Percentiles rank a stretch among this genome's conserved stretches.
Evolutionary conservation across 768 basidiomycete genomes (phyloP).

Genomic region (Sutorius australiensis): DNA sequence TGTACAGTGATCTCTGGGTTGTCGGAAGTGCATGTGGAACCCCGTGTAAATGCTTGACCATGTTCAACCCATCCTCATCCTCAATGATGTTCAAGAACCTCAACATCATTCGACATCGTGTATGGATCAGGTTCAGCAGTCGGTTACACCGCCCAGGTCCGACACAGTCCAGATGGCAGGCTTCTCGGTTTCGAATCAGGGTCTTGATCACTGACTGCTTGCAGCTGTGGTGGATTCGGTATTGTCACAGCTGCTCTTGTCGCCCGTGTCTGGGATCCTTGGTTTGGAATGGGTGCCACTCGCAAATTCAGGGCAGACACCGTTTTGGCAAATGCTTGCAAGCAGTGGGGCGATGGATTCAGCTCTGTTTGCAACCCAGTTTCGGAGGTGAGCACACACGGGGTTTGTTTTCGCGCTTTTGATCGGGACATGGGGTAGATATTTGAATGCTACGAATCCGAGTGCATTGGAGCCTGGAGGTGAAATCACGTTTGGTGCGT

Average conservation of each 20-base stretch:
- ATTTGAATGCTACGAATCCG: no score
- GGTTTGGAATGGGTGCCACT: conserved; percentile 49
- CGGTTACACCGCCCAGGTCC: no score
- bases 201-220: no score
- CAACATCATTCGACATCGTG: no score
- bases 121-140: no score
- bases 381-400: conserved; percentile 41
- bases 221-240: no score
- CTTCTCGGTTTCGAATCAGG: conserved; percentile 43
- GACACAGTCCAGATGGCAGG: no score
- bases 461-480: no score
- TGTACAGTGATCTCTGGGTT: no score
- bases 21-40: no score
- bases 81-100: no score
- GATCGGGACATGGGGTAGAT: conserved; percentile 28
- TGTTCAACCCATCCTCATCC: no score
- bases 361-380: conserved; percentile 42
- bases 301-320: conserved; percentile 40
- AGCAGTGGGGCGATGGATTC: conserved; percentile 33
- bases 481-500: conserved; percentile 61
- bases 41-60: conserved; percentile 27
- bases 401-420: neutral
- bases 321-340: conserved; percentile 51
- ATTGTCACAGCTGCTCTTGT: conserved; percentile 35
- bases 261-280: conserved; percentile 50